Evolutionary conservation across 2,329 filamentous ascomycete genomes (phyloP), one percentile per base, ranked within the genome.

Genomic region (Xylaria arbuscula): DNA sequence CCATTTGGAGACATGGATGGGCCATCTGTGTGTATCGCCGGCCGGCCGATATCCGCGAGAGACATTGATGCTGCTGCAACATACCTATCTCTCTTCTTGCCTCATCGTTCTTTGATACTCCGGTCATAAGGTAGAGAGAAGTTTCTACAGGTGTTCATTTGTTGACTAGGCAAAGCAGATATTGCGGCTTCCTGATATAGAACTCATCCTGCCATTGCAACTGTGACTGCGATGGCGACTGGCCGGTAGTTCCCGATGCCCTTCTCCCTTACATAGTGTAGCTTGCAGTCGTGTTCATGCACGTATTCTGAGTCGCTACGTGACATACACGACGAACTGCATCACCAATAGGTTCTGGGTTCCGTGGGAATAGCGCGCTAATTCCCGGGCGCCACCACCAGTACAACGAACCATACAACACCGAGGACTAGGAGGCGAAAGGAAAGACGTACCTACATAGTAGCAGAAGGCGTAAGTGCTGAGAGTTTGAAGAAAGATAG

Each of bases 181-280:
- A 60, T 67, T 24, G 32, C 45, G 15, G 5, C 54, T 58, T 58
- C 42, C 53, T 28, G 51, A 64, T 64, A 60, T 22, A 48, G 34
- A 28, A 22, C 45, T 64, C 24, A 36, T 40, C 15, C 58, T 38
- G 28, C 34, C 28, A 40, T 48, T 11, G 50, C 47, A 48, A 64
- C 36, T 64, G 64, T 61, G 60, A 69, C 36, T 19, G 45, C 60
- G 40, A 58, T 22, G 40, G 45, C 64, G 50, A 67, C 67, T 69
- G 60, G 59, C 60, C 42, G 47, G 59, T 47, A 22, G 38, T 24
- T 63, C 59, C 55, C 60, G 59, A 32, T 28, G n/a, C n/a, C 45
- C 56, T 45, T 48, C 45, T n/a, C 54, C 24, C 34, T 54, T 28
- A 28, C 28, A 28, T 50, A 10, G 32, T 32, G 59, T 28, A 61